Conservation (phyloP, 2,329 filamentous ascomycete species). For the Sclerotiophoma versabilis region DNA sequence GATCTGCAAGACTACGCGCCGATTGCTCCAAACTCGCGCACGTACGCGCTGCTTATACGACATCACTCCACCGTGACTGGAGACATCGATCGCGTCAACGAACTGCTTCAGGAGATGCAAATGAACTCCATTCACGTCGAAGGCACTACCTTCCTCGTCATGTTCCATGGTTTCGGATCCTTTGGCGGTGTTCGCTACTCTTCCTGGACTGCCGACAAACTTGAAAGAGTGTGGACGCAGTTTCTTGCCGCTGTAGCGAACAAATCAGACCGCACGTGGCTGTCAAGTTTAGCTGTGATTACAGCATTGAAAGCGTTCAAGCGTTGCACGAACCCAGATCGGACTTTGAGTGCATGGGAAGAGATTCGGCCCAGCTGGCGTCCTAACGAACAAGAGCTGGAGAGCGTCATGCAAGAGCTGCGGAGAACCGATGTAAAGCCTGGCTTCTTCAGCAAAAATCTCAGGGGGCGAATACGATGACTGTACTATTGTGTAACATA, state of each 20-base stretch:
- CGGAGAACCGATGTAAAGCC: slow-evolving; percentile 30
- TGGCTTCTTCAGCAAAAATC: slow-evolving; percentile 24
- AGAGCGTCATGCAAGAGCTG: slow-evolving; percentile 35
- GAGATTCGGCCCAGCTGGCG: slow-evolving; percentile 52
- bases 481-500: background rate
- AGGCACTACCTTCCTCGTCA: slow-evolving; percentile 76
- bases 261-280: slow-evolving; percentile 36
- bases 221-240: slow-evolving; percentile 58
- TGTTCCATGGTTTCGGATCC: slow-evolving; percentile 81
- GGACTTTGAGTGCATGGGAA: slow-evolving; percentile 63
- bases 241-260: slow-evolving; percentile 32
- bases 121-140: slow-evolving; percentile 70
- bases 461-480: background rate
- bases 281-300: slow-evolving; percentile 33
- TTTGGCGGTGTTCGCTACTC: slow-evolving; percentile 73
- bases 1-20: slow-evolving; percentile 70
- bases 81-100: slow-evolving; percentile 72
- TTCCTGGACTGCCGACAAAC: slow-evolving; percentile 74
- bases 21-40: slow-evolving; percentile 76
- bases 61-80: slow-evolving; percentile 74
- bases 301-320: slow-evolving; percentile 64
- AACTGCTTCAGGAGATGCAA: slow-evolving; percentile 82
- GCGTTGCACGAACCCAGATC: slow-evolving; percentile 61
- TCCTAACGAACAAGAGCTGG: slow-evolving; percentile 44
- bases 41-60: slow-evolving; percentile 80